These are phyloP conservation scores for Nyctanthes arbortristis DNA, from an alignment of 257 asterid species.

Conservation along the genomic window DNA sequence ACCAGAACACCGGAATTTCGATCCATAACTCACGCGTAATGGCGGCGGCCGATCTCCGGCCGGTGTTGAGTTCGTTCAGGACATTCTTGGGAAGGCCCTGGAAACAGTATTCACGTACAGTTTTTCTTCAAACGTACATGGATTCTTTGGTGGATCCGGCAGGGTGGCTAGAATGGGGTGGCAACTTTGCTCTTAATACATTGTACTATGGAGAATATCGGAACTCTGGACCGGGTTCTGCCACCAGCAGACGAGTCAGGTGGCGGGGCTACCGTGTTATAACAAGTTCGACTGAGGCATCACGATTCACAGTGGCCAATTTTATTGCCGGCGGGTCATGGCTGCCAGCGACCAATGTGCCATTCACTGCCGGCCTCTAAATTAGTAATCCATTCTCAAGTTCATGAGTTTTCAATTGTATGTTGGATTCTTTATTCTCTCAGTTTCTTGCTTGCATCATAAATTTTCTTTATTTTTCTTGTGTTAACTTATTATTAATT, in stretches of 20 bases:
- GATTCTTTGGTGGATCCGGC: slow-evolving; percentile 62
- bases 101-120: slow-evolving; percentile 76
- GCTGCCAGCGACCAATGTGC: slow-evolving; percentile 70
- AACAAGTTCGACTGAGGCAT: slow-evolving; percentile 53
- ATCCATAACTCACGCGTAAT: slow-evolving; percentile 64
- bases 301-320: slow-evolving; percentile 46
- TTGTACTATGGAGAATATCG: slow-evolving; percentile 71
- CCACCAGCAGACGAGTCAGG: slow-evolving; percentile 49
- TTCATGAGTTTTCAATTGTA: slow-evolving; percentile 3
- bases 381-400: neutral
- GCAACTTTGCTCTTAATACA: slow-evolving; percentile 58
- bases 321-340: slow-evolving; percentile 67
- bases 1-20: slow-evolving; percentile 73
- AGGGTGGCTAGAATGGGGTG: slow-evolving; percentile 89
- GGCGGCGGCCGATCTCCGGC: slow-evolving; percentile 54
- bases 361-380: slow-evolving; percentile 61
- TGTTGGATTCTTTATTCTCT: neutral
- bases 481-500: too few species aligned
- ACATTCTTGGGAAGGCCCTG: slow-evolving; percentile 75
- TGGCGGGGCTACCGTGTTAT: slow-evolving; percentile 79
- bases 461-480: neutral
- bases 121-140: slow-evolving; percentile 41
- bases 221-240: slow-evolving; percentile 69
- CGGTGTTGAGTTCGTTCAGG: slow-evolving; percentile 41
- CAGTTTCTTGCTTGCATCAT: neutral